Evolutionary conservation across 2,329 filamentous ascomycete genomes (phyloP).

Genomic region (Ceratocystis colombiana): DNA sequence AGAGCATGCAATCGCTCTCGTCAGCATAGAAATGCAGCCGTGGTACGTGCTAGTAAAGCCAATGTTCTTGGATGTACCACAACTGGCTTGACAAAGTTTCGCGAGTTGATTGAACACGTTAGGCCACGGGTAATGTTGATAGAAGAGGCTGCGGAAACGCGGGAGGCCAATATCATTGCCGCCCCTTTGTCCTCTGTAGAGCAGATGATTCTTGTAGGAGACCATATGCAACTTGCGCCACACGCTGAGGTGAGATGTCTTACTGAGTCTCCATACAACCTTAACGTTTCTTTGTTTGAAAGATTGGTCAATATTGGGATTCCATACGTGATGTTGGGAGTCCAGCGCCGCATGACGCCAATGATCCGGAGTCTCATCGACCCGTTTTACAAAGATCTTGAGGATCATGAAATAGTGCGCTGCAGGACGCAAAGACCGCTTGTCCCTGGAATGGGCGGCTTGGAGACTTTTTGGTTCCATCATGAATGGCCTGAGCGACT

Average conservation of each 20-base stretch:
- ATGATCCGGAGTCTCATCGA: conserved; percentile 38
- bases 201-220: conserved; percentile 55
- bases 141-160: conserved; percentile 70
- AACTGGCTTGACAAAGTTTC: conserved; percentile 72
- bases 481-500: conserved; percentile 52
- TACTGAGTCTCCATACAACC: conserved; percentile 49
- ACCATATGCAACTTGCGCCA: conserved; percentile 69
- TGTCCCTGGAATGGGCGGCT: conserved; percentile 39
- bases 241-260: conserved; percentile 54
- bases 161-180: conserved; percentile 50
- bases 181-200: conserved; percentile 43
- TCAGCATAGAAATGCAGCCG: conserved; percentile 47
- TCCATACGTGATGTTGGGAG: conserved; percentile 52
- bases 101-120: conserved; percentile 55
- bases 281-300: conserved; percentile 72
- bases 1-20: conserved; percentile 46
- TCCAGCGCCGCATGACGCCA: conserved; percentile 54
- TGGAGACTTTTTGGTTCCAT: conserved; percentile 36
- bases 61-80: conserved; percentile 58
- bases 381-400: conserved; percentile 39
- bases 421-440: conserved; percentile 32
- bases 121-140: conserved; percentile 60
- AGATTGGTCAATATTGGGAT: conserved; percentile 58
- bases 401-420: conserved; percentile 38
- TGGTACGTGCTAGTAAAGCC: conserved; percentile 30